A percentile compares a stretch with the other conserved stretches of the same genome.
phyloP scores from a whole-genome alignment of 305 asterid genomes.

The Rubia tinctorum region DNA sequence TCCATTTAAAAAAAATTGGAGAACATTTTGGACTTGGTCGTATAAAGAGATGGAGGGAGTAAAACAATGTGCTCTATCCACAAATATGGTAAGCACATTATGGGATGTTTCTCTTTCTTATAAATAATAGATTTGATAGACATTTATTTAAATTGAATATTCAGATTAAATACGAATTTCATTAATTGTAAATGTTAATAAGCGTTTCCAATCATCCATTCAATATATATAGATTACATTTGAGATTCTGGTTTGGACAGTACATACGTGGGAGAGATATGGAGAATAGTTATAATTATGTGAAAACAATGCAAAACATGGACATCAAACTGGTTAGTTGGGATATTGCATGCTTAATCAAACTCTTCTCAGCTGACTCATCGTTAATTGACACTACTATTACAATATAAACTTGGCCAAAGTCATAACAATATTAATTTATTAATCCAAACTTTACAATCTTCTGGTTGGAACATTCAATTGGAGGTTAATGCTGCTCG shows the following conservation, averaged over 20 bases:
- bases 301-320: neutral
- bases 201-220: too few species aligned
- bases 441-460: neutral
- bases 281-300: neutral
- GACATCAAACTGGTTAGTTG: constrained; percentile 10
- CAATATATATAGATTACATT: neutral
- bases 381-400: constrained; percentile 15
- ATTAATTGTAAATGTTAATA: too few species aligned
- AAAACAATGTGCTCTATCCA: too few species aligned
- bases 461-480: constrained; percentile 17
- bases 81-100: too few species aligned
- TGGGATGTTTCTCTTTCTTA: too few species aligned
- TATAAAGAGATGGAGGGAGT: too few species aligned
- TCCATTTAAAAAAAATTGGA: too few species aligned
- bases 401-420: neutral
- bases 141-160: too few species aligned
- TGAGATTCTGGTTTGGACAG: neutral
- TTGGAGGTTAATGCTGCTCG: neutral
- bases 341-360: constrained; percentile 9
- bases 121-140: too few species aligned
- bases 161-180: too few species aligned
- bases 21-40: too few species aligned
- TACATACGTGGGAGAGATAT: constrained; percentile 8
- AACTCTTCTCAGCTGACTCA: constrained; percentile 12
- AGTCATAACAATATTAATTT: neutral